Base-by-base conservation (phyloP, 2,329 filamentous ascomycete species). In the Fusarium sublunatum region DNA sequence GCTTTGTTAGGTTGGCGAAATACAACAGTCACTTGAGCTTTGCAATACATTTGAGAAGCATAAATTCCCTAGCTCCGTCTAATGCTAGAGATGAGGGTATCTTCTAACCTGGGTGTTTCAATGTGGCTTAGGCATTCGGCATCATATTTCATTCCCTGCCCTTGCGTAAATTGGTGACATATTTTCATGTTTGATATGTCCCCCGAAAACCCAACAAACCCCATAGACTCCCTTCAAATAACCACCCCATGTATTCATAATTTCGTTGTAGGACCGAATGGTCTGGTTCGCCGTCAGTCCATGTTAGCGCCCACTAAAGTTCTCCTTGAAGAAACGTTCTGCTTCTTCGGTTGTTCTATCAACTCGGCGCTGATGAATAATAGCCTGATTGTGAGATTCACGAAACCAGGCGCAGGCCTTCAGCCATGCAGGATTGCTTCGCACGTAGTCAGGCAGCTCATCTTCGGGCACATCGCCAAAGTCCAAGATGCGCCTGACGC, bases 401-500 rank as follows among this genome's bases (percentile, higher is more conserved):
- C 77, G 75, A 55, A 79, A 58, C 64, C 76, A 79, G 12, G 67
- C 71, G 19, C 73, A 76, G 4, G 78, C 80, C 40, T 74, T 74
- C 29, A 80, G 45, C 83, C 83, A 85, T 2, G 71, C 73, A 2
- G 78, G 73, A 48, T 85, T 81, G 3, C 73, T 74, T 28, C 59
- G 71, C 6, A 85, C 79, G 28, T 78, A 75, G 1, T 78, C 75
- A 1, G 82, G 83, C 2, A 85, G 65, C 2, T 79, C 73, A 11
- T 77, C 69, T 39, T 75, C 72, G 5, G 75, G 69, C 12, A 79
- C 68, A 46, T 78, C 73, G 25, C 73, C 75, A 61, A 79, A 79
- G 53, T 79, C 76, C 19, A 75, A 46, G 2, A 63, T 62, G 15
- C 72, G 68, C 22, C 59, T 66, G 44, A 71, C 70, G 0, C 60